Evolutionary conservation across 176 grass and related monocot genomes (phyloP).

Genomic region (Zizania latifolia): DNA sequence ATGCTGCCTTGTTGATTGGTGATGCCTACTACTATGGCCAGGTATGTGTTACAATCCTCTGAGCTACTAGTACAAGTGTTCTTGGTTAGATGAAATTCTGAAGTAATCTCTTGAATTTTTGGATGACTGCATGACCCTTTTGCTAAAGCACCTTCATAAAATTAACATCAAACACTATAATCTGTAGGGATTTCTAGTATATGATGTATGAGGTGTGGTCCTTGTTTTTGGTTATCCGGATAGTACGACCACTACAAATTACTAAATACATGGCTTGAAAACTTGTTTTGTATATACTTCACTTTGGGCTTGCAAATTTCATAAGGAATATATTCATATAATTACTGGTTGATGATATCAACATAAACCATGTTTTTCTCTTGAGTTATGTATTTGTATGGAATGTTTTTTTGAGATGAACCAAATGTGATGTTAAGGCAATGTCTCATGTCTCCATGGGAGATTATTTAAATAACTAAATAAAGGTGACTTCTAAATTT

Average conservation of each 20-base stretch:
- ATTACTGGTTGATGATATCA: neutral
- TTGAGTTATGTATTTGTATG: neutral
- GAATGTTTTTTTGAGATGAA: neutral
- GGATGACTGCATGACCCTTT: neutral
- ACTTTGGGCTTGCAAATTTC: neutral
- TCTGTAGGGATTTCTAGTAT: neutral
- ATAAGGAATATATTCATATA: neutral
- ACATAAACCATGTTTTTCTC: neutral
- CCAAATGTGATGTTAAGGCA: neutral
- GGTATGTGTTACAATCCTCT: slow-evolving; percentile 49
- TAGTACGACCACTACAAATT: neutral
- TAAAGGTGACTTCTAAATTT: neutral
- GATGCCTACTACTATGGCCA: slow-evolving; percentile 98
- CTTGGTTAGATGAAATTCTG: neutral
- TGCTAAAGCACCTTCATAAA: neutral
- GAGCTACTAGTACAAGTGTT: slow-evolving; percentile 3
- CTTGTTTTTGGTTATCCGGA: slow-evolving; percentile 1
- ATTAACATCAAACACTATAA: slow-evolving; percentile 17
- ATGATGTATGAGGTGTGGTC: neutral
- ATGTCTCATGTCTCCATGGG: neutral
- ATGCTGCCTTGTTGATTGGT: slow-evolving; percentile 96
- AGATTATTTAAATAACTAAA: slow-evolving; percentile 11
- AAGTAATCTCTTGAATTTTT: neutral
- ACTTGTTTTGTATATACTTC: neutral
- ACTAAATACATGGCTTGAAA: neutral